Evolutionary conservation across 768 basidiomycete species (phyloP), one percentile per base, ranked within the genome.

Genomic region (Tylopilus plumbeoviolaceoides): DNA sequence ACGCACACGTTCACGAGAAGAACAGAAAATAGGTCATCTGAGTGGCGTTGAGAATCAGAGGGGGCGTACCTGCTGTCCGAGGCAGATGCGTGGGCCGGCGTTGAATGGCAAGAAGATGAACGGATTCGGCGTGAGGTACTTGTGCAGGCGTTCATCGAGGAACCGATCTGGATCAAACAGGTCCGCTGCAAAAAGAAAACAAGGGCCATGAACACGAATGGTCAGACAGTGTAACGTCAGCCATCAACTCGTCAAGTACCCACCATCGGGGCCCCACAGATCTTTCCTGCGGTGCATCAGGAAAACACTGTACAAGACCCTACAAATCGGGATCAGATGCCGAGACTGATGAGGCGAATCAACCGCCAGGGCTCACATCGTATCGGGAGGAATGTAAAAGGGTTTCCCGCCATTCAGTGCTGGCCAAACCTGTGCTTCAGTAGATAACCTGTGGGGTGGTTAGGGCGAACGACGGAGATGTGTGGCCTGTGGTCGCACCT

Each of bases 81-180:
- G 73, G 50, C 84, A 85, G 54, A 83, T 81, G 10, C 85, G 73
- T 6, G 84, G 85, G 1, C 82, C 85, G 1, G 82, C 83, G 53
- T 84, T 84, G 70, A 86, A 86, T 0, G 85, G 84, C 6, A 81
- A 67, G 65, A 86, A 87, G 55, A 88, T 86, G 72, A 79, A 84
- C 1, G 84, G 83, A 54, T 85, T 85, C 2, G 76, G 73, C 0
- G 70, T 72, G 18, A 84, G 70, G 52, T 81, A 81, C 58, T 76
- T 77, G 50, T 75, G 73, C 7, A 81, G 58, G 28, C 84, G 72
- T 10, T 75, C 74, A 51, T 87, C 84, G 42, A 85, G 63, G 73
- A 82, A 87, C 15, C 85, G 73, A 57, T 84, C 81, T 1, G 84
- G 85, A 59, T 86, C 83, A 57, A 85, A 86, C 44, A 72, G 57